Base-by-base conservation (phyloP, 2,329 filamentous ascomycete genomes). In the Apiospora sp. region DNA sequence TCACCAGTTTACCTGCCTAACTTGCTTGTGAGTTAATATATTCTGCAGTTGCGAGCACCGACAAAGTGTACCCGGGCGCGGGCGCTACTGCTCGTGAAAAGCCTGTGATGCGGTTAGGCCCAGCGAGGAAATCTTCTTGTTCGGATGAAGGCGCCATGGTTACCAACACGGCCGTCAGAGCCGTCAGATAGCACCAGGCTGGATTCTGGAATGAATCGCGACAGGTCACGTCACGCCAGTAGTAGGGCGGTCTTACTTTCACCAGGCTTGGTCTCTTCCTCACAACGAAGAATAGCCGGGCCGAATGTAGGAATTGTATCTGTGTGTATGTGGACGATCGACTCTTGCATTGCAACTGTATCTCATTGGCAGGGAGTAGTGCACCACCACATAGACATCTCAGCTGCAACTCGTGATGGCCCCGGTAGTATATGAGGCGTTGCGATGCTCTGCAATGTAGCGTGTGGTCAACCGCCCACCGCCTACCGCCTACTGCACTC, bases 211-310 rank as follows among this genome's bases (percentile, higher is more conserved):
- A 64, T 41, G 58, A 64, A 22, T 64, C 58, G 58, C 58, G 58
- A 64, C 58, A 37, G 58, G 58, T 64, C 58, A 64, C 30, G 58
- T 64, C 58, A 41, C 58, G 58, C 58, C 58, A 64, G 58, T 10
- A 37, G 37, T 41, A 30, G 34, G 34, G 27, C 30, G 41, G 58
- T 64, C 34, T 41, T 64, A 41, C 34, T 64, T 41, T 41, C 34
- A 64, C 41, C 34, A 64, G 41, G 58, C 58, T 64, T 64, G 14
- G 16, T 64, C 30, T 41, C 16, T 41, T 37, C 34, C 30, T 22
- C 37, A 61, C 27, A 12, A 37, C 19, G 54, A n/a, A 64, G 1
- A 64, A 64, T 64, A 64, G 34, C 58, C 58, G 58, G 58, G 58
- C 58, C 58, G 58, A 41, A 41, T 41, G 19, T 41, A 41, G 34